Percentiles rank a stretch among this genome's conserved stretches.
phyloP scores from a whole-genome alignment of 495 filamentous ascomycete species.

The Trichoderma virens region DNA sequence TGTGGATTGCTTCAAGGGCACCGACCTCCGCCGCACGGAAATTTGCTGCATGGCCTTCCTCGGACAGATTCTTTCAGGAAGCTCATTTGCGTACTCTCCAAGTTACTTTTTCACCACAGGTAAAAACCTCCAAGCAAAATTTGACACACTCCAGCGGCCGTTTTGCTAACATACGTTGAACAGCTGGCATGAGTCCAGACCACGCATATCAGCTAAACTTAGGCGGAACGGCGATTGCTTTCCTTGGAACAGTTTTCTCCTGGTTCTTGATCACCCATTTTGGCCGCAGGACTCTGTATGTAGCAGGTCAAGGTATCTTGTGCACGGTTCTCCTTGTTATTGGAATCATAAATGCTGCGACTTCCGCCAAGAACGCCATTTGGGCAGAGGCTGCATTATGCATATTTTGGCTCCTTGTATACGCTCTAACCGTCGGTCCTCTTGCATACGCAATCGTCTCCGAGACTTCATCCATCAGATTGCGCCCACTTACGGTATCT shows the following conservation, averaged over 20 bases:
- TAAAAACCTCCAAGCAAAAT: no score
- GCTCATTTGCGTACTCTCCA: constrained; percentile 57
- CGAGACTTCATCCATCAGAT: constrained; percentile 32
- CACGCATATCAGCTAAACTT: constrained; percentile 40
- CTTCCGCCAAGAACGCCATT: constrained; percentile 22
- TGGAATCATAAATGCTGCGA: constrained; percentile 6
- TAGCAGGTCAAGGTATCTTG: not conserved
- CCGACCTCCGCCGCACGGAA: constrained; percentile 56
- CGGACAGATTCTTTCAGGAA: constrained; percentile 60
- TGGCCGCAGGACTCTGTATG: constrained; percentile 8
- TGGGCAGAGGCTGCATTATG: constrained; percentile 13
- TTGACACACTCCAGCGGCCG: no score
- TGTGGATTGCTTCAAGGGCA: constrained; percentile 56
- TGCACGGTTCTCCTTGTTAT: not conserved
- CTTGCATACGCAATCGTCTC: constrained; percentile 29
- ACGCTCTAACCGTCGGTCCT: constrained; percentile 34
- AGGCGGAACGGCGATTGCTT: constrained; percentile 31
- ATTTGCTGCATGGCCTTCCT: constrained; percentile 56
- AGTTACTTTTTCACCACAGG: constrained; percentile 64
- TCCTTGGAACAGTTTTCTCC: constrained; percentile 32
- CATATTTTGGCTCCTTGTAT: constrained; percentile 33
- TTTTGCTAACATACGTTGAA: no score
- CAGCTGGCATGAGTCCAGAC: constrained; percentile 47
- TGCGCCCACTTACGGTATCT: constrained; percentile 31
- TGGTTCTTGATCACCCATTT: constrained; percentile 11